These are phyloP conservation scores for Monilinia fructigena DNA, from an alignment of 2,329 filamentous ascomycete species.

Conservation along the genomic window DNA sequence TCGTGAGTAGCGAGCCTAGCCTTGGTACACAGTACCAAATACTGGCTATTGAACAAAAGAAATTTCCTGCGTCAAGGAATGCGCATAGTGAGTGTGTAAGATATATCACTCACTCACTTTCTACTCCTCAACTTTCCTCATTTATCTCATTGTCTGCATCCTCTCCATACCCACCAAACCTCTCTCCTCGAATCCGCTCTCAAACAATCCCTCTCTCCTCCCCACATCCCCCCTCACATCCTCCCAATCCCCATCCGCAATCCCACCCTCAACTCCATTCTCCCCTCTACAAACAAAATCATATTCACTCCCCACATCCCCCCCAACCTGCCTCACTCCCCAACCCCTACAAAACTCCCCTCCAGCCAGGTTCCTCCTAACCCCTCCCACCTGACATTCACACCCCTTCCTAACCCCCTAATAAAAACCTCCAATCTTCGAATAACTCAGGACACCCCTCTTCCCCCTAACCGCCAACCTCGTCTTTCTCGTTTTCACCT, in stretches of 20 bases:
- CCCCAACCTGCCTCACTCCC: background rate
- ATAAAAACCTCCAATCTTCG: background rate
- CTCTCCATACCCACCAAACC: background rate
- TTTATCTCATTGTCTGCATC: background rate
- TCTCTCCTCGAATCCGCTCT: background rate
- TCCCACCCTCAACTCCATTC: background rate
- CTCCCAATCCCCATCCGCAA: background rate
- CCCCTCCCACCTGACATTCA: background rate
- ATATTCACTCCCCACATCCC: background rate
- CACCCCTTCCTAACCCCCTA: background rate
- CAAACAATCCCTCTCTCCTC: background rate
- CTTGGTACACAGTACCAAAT: no score
- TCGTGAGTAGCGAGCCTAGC: no score
- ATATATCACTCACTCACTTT: background rate
- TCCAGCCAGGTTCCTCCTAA: background rate
- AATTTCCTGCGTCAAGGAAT: background rate
- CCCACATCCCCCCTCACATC: background rate
- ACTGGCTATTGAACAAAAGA: no score
- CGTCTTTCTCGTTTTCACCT: background rate
- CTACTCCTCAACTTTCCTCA: background rate
- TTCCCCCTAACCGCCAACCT: background rate
- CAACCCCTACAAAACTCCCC: background rate
- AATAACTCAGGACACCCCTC: constrained; percentile 8
- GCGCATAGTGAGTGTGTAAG: background rate
- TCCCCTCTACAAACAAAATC: constrained; percentile 13